These are phyloP conservation scores for Tuber umbilicatum DNA, from an alignment of 495 filamentous ascomycete genomes.

Conservation along the genomic window DNA sequence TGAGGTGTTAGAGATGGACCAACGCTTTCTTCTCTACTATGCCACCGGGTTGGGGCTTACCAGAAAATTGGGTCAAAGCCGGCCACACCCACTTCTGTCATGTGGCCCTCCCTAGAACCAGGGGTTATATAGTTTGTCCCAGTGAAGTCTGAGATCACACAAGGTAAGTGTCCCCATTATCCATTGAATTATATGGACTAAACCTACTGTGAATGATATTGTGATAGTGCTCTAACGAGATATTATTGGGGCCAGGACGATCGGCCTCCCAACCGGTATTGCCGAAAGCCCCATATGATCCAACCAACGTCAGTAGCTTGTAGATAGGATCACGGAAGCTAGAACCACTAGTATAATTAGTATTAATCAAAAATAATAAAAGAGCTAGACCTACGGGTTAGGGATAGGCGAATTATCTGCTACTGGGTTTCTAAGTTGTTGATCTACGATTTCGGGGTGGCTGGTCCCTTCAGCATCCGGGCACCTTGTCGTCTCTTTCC, in stretches of 20 bases:
- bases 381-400: neutral
- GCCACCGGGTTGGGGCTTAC: neutral
- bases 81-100: neutral
- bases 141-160: neutral
- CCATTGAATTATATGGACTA: neutral
- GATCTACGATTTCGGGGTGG: slow-evolving; percentile 6
- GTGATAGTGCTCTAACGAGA: slow-evolving; percentile 12
- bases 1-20: neutral
- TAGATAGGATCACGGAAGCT: slow-evolving; percentile 14
- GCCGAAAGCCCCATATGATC: slow-evolving; percentile 5
- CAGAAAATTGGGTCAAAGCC: slow-evolving; percentile 20
- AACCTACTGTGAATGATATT: slow-evolving; percentile 9
- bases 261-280: neutral
- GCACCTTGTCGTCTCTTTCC: slow-evolving; percentile 12
- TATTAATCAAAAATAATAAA: neutral
- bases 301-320: slow-evolving; percentile 7
- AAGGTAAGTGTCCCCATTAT: neutral
- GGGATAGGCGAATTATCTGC: neutral
- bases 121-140: neutral
- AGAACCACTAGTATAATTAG: neutral
- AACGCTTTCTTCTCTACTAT: neutral
- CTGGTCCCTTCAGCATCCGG: neutral
- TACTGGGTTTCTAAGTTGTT: neutral
- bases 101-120: neutral
- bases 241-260: neutral